These are phyloP conservation scores for Botrytis galanthina DNA, from an alignment of 2,329 filamentous ascomycete species.

Conservation along the genomic window DNA sequence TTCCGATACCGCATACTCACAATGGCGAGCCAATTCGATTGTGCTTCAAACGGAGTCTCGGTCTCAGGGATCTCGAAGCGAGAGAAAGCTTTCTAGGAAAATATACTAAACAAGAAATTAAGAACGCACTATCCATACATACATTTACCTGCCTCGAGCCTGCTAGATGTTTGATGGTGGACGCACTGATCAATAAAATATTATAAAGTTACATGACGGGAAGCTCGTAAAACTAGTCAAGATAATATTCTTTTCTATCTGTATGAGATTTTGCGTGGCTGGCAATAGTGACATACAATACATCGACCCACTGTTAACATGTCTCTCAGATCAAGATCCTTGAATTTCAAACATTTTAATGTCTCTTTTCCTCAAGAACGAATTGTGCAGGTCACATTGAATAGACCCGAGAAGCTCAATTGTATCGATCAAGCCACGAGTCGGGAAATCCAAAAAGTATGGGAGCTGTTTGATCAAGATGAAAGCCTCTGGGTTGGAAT, in stretches of 20 bases:
- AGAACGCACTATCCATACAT: background rate
- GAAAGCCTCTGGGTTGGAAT: slow-evolving; percentile 59
- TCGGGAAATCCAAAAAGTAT: slow-evolving; percentile 46
- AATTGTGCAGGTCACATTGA: slow-evolving; percentile 57
- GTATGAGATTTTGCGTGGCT: slow-evolving; percentile 4
- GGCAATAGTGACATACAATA: background rate
- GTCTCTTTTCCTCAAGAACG: slow-evolving; percentile 52
- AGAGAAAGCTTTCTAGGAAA: background rate
- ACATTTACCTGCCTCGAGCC: background rate
- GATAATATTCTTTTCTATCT: slow-evolving; percentile 1
- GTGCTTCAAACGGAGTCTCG: background rate
- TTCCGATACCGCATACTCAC: slow-evolving; percentile 12
- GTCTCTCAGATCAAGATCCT: slow-evolving; percentile 17
- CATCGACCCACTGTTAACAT: background rate
- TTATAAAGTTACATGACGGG: slow-evolving; percentile 16
- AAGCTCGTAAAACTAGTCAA: slow-evolving; percentile 17
- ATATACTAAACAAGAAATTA: background rate
- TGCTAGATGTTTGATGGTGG: background rate
- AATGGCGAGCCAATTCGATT: background rate
- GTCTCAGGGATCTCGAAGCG: slow-evolving; percentile 13
- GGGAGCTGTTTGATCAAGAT: slow-evolving; percentile 60
- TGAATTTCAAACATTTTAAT: slow-evolving; percentile 23
- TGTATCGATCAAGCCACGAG: slow-evolving; percentile 43
- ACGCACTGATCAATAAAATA: slow-evolving; percentile 5
- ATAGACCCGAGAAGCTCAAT: slow-evolving; percentile 57